Evolutionary conservation across 1,139 yeast species (phyloP).

Genomic region (Kodamaea suecica): DNA sequence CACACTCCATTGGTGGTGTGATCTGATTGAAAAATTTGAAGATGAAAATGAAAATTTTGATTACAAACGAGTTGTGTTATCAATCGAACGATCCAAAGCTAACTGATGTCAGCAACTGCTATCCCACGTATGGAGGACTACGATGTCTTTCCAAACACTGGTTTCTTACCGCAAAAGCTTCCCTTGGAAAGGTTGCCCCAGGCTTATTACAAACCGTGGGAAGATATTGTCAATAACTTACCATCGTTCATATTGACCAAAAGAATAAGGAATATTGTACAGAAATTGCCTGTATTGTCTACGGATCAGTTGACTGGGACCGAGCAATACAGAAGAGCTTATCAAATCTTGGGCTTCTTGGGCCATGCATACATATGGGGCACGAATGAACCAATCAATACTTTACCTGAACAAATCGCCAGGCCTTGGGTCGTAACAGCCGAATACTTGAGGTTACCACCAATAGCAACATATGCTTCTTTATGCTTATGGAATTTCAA

Average conservation of each 20-base stretch:
- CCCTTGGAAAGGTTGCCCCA: constrained; percentile 64
- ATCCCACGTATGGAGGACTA: constrained; percentile 48
- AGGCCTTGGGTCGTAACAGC: constrained; percentile 63
- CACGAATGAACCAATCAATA: constrained; percentile 61
- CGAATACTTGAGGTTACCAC: constrained; percentile 68
- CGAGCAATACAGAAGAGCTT: constrained; percentile 71
- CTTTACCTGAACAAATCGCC: constrained; percentile 65
- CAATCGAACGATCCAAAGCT: no score
- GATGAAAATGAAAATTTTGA: background rate
- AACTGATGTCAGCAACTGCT: background rate
- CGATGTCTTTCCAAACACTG: constrained; percentile 66
- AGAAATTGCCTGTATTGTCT: constrained; percentile 54
- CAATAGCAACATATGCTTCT: constrained; percentile 84
- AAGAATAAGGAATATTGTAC: constrained; percentile 57
- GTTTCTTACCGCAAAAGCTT: constrained; percentile 69
- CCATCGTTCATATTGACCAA: constrained; percentile 72
- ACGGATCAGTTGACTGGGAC: constrained; percentile 39
- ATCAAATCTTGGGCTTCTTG: constrained; percentile 70
- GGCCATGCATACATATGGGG: constrained; percentile 93
- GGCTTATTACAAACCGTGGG: constrained; percentile 76
- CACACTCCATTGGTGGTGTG: no score
- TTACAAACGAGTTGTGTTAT: no score
- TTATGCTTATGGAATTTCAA: constrained; percentile 86
- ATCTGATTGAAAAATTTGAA: no score
- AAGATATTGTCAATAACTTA: constrained; percentile 56